Conservation (phyloP, 352 stramenopile genomes). For the Peronosclerospora sorghi region DNA sequence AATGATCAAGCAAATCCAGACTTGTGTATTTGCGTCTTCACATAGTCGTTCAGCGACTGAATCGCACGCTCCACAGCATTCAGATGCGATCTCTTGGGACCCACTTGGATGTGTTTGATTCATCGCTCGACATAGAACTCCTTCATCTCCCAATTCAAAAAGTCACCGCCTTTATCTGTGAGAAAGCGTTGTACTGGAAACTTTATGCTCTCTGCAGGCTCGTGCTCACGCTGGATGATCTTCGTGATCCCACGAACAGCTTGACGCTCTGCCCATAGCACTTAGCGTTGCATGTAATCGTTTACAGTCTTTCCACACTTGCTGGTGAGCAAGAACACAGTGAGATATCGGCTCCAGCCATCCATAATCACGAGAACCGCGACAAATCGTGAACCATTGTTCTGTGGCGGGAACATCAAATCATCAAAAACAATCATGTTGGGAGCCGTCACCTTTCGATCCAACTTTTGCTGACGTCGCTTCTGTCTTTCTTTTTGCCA, state of each 20-base stretch:
- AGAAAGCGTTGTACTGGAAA: not conserved
- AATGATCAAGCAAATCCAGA: conserved; percentile 1
- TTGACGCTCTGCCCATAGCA: conserved; percentile 4
- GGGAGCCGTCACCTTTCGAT: not conserved
- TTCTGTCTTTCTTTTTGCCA: conserved; percentile 2
- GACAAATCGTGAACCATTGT: not conserved
- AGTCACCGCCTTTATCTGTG: no score
- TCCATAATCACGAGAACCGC: conserved; percentile 3
- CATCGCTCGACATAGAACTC: not conserved
- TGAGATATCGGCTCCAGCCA: conserved; percentile 2
- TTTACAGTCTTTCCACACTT: not conserved
- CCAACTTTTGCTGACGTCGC: not conserved
- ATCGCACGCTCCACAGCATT: not conserved
- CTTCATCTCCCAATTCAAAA: not conserved
- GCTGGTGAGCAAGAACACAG: not conserved
- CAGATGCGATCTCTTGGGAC: conserved; percentile 2
- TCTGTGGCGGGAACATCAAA: not conserved
- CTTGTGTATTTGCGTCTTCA: conserved; percentile 1
- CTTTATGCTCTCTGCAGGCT: not conserved
- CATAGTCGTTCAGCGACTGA: conserved; percentile 5
- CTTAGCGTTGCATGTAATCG: conserved; percentile 2
- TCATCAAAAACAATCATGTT: conserved; percentile 4
- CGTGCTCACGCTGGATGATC: conserved; percentile 1
- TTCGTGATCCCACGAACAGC: conserved; percentile 3
- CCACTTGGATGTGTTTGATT: conserved; percentile 4